Base-by-base conservation (phyloP, 192 early-diverging fungal genomes). In the Coemansia sp. region DNA sequence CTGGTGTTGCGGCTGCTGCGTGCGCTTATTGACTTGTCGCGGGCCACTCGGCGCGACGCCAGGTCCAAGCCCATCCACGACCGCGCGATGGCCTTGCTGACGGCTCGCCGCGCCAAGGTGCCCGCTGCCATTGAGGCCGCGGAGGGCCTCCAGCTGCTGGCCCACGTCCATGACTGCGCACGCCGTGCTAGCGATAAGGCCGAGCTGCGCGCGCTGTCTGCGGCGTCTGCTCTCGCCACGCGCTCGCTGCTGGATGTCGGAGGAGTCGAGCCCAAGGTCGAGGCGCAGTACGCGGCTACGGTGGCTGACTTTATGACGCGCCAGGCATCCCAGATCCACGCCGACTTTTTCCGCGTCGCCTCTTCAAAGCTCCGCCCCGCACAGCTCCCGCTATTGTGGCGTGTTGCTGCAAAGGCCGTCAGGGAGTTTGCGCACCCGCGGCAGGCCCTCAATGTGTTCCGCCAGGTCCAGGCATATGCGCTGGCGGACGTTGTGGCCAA, bases 281-380 rank as follows among this genome's bases (percentile, higher is more conserved):
- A 67, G 15, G 66, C 69, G 23, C 74, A 90, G 41, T 92, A 94
- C 73, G 66, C 44, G 27, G 80, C 59, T 0, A 84, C 91, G 1
- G 77, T 92, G 66, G 75, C 67, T n/a, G 86, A 92, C 72, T 94
- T 90, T 75, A 86, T 94, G 88, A 85, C 89, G 48, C 86, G 86
- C 68, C 90, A 91, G 75, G 87, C 89, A 41, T 87, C 87, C 55
- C 88, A 87, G 63, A 62, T 96, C 64, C 85, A 88, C 60, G 75
- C 87, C 17, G 86, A 83, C 46, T 86, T 96, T 71, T 92, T 96
- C 76, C 66, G 66, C 23, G 23, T 74, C 7, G 44, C 63, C 7
- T 45, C 60, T 0, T 62, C 38, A 21, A 64, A 66, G 55, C 64
- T 76, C 41, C 70, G 50, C 23, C 64, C 74, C 3, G 53, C 60